phyloP scores from a whole-genome alignment of 768 basidiomycete species.

The Gloeopeniophorella convolvens region DNA sequence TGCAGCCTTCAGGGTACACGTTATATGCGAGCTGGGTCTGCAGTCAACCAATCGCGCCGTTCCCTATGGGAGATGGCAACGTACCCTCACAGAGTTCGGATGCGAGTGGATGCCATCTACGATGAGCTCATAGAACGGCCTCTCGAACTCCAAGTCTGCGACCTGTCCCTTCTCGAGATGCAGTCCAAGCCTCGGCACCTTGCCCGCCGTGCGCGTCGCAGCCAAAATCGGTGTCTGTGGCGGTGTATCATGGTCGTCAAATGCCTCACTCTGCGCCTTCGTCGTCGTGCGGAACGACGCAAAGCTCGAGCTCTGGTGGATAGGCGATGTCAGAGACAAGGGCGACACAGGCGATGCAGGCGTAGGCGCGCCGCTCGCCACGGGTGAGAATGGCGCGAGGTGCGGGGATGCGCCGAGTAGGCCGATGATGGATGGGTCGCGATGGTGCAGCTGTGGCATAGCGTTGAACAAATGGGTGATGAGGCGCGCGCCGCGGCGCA shows the following conservation, averaged over 20 bases:
- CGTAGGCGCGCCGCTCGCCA: conserved; percentile 24
- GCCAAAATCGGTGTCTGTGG: conserved; percentile 41
- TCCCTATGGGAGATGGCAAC: conserved; percentile 22
- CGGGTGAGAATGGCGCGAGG: conserved; percentile 36
- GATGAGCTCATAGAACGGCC: conserved; percentile 85
- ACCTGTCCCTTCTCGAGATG: conserved; percentile 42
- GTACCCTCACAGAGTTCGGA: conserved; percentile 80
- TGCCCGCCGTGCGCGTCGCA: conserved; percentile 11
- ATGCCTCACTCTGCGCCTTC: conserved; percentile 39
- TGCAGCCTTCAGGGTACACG: conserved; percentile 76
- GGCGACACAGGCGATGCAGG: conserved; percentile 20
- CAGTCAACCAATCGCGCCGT: not conserved
- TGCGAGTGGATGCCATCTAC: conserved; percentile 90
- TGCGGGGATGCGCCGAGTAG: conserved; percentile 73
- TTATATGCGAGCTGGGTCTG: conserved; percentile 67
- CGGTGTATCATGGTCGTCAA: conserved; percentile 52
- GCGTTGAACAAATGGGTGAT: conserved; percentile 94
- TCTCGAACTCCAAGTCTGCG: conserved; percentile 42
- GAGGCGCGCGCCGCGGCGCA: conserved; percentile 68
- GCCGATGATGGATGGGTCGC: conserved; percentile 89
- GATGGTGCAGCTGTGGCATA: conserved; percentile 85
- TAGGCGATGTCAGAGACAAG: conserved; percentile 16
- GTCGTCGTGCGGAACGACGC: conserved; percentile 19
- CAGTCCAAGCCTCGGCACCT: conserved; percentile 23
- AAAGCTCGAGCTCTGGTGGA: not conserved